Evolutionary conservation across 2,329 filamentous ascomycete species (phyloP).

Genomic region (Ophiosphaerella herpotricha): DNA sequence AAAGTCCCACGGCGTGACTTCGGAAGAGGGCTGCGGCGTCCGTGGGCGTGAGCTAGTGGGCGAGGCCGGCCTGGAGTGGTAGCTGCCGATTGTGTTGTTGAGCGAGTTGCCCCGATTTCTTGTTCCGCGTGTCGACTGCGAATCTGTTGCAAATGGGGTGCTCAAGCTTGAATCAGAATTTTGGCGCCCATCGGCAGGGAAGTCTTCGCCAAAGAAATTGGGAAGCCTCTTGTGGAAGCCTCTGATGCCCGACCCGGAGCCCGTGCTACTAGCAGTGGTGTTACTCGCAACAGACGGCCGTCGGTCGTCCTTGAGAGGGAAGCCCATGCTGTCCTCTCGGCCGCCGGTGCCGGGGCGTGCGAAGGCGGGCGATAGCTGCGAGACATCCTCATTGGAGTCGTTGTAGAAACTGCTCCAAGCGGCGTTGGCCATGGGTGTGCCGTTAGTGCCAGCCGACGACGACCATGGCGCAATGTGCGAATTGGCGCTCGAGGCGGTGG

Average conservation of each 20-base stretch:
- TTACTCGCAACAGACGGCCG: constrained; percentile 88
- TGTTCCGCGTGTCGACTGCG: constrained; percentile 66
- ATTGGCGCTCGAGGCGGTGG: constrained; percentile 58
- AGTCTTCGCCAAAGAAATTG: constrained; percentile 92
- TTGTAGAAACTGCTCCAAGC: constrained; percentile 68
- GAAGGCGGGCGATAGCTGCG: constrained; percentile 72
- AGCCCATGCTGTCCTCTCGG: constrained; percentile 53
- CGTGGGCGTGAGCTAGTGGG: constrained; percentile 76
- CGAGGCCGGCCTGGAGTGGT: constrained; percentile 64
- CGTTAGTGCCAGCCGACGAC: constrained; percentile 48
- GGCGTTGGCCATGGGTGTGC: constrained; percentile 49
- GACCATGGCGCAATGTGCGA: constrained; percentile 61
- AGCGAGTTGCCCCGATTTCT: constrained; percentile 85
- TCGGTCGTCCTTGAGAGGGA: constrained; percentile 65
- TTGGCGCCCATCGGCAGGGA: constrained; percentile 65
- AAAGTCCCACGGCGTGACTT: constrained; percentile 97
- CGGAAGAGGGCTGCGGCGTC: constrained; percentile 85
- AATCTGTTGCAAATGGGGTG: constrained; percentile 55
- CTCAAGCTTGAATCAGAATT: constrained; percentile 72
- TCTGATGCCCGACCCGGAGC: constrained; percentile 74
- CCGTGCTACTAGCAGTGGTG: constrained; percentile 82
- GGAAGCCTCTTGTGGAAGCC: constrained; percentile 77
- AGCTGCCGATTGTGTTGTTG: constrained; percentile 62
- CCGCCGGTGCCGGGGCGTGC: constrained; percentile 60
- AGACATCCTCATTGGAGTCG: constrained; percentile 72